phyloP scores from a whole-genome alignment of 2,329 filamentous ascomycete species.

The Cryphonectria japonica region DNA sequence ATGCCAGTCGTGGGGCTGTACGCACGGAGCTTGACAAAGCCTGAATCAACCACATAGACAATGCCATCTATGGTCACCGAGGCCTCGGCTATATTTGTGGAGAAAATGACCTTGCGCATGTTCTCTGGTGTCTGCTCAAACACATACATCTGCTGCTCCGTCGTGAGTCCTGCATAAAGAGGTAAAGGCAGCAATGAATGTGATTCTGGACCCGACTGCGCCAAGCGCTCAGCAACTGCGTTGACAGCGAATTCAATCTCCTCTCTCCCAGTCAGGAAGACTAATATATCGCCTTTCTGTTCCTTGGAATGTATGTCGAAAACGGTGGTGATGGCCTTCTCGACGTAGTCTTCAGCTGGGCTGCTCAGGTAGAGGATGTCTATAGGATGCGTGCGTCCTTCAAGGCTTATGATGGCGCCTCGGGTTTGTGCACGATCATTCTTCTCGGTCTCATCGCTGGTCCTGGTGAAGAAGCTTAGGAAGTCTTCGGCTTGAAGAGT shows the following conservation, averaged over 20 bases:
- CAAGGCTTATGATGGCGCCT: conserved; percentile 76
- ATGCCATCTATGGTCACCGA: conserved; percentile 94
- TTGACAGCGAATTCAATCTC: conserved; percentile 88
- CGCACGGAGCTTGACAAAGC: conserved; percentile 86
- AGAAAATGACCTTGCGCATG: conserved; percentile 87
- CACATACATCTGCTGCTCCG: conserved; percentile 92
- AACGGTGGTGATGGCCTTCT: conserved; percentile 79
- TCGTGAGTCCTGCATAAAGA: conserved; percentile 85
- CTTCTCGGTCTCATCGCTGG: conserved; percentile 42
- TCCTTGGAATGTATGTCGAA: conserved; percentile 87
- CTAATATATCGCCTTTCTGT: conserved; percentile 79
- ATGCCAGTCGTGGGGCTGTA: conserved; percentile 86
- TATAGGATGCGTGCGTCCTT: conserved; percentile 87
- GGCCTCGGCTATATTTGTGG: conserved; percentile 95
- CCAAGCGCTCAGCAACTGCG: conserved; percentile 73
- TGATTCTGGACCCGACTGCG: conserved; percentile 61
- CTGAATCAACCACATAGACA: conserved; percentile 86
- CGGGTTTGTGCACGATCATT: conserved; percentile 39
- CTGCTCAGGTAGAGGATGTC: conserved; percentile 80
- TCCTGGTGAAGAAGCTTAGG: conserved; percentile 70
- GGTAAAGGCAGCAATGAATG: conserved; percentile 72
- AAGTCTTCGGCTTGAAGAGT: conserved; percentile 91
- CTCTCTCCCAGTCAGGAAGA: conserved; percentile 91
- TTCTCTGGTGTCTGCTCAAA: conserved; percentile 84
- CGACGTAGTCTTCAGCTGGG: conserved; percentile 84